Evolutionary conservation across 2,329 filamentous ascomycete species (phyloP), one percentile per base, ranked within the genome.

Genomic region (Colletotrichum sp.): DNA sequence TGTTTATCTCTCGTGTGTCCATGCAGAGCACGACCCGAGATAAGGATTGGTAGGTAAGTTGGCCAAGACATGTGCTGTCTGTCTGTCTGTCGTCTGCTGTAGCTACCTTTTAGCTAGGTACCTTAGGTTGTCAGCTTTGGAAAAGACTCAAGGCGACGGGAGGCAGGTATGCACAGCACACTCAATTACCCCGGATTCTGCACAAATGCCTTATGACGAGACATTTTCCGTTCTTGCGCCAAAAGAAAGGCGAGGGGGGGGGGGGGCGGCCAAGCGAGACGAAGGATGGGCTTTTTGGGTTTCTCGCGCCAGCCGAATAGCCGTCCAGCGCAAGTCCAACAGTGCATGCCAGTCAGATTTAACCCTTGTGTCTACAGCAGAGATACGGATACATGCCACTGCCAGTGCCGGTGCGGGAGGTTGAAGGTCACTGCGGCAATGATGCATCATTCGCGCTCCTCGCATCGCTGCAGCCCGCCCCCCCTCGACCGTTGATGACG

Each of bases 241-340:
- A 24, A 56, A 30, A 30, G 21, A 71, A 74, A 71, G 67, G 68
- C 67, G 67, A 61, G 72, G 72, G 52, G n/a, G n/a, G n/a, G n/a
- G n/a, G n/a, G n/a, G n/a, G n/a, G n/a, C n/a, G n/a, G 66, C 61
- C 61, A 36, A 34, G 68, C 34, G 82, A 89, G 81, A 82, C 84
- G 77, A 80, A 85, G 77, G 73, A 84, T 84, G 30, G 43, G 78
- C 81, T 78, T 78, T 81, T 78, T 81, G 69, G 76, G 81, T 77
- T 78, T 84, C 70, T 78, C 30, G 83, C 76, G 77, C 85, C 65
- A 82, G 84, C 66, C 84, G 85, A 55, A 79, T 84, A 66, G 79
- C 86, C 66, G 82, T 84, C 43, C 43, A 24, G 36, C 24, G 55
- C 21, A 58, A 58, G 55, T 28, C 30, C 12, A 30, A 24, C 28